Evolutionary conservation across 768 basidiomycete genomes (phyloP).

Genomic region (Kwoniella bestiolae): DNA sequence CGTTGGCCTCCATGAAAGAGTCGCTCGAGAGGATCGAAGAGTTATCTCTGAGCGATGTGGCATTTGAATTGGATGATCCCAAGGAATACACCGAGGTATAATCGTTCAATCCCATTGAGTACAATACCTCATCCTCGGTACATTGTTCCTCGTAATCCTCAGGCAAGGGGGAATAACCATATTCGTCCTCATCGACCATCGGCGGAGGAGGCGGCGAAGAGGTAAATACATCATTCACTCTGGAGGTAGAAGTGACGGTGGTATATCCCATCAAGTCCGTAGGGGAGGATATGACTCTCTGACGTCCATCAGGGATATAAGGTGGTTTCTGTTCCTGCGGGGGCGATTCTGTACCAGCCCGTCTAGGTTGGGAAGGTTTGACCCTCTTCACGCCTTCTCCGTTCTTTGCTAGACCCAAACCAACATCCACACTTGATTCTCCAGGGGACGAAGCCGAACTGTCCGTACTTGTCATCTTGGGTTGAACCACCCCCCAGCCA

Average conservation of each 20-base stretch:
- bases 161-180: slow-evolving; percentile 45
- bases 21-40: neutral
- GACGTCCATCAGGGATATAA: slow-evolving; percentile 9
- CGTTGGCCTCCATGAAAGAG: neutral
- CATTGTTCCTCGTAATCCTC: slow-evolving; percentile 47
- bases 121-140: slow-evolving; percentile 42
- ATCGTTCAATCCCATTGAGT: slow-evolving; percentile 22
- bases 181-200: slow-evolving; percentile 38
- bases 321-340: slow-evolving; percentile 42
- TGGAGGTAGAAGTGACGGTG: neutral
- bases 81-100: slow-evolving; percentile 29
- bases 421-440: slow-evolving; percentile 22
- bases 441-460: slow-evolving; percentile 17
- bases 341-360: slow-evolving; percentile 20
- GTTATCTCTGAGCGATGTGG: slow-evolving; percentile 4
- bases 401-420: slow-evolving; percentile 39
- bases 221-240: slow-evolving; percentile 6
- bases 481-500: slow-evolving; percentile 26
- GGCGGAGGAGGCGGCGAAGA: slow-evolving; percentile 18
- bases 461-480: slow-evolving; percentile 22
- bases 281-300: slow-evolving; percentile 14
- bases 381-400: slow-evolving; percentile 47
- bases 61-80: slow-evolving; percentile 11
- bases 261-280: neutral
- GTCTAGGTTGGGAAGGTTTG: slow-evolving; percentile 25